Evolutionary conservation across 345 rosid genomes (phyloP), one percentile per base, ranked within the genome.

Genomic region (Moringa oleifera): DNA sequence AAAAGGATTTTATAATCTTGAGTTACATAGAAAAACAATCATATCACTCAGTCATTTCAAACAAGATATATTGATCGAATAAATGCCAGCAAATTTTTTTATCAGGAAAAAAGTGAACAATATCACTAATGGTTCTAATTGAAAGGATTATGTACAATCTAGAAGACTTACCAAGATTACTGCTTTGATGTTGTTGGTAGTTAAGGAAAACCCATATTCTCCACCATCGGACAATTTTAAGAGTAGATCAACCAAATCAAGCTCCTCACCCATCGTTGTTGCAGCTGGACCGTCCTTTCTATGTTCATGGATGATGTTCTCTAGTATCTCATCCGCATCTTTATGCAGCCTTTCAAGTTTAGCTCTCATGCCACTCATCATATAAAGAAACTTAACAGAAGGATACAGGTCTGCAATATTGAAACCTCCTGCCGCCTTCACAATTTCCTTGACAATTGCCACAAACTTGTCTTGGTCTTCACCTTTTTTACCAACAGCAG

Each of bases 281-380:
- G 18, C 20, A 7, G 0, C 62, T 46, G 25, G 8, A 1, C 15
- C 55, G 23, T 11, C 7, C 21, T 55, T 58, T 61, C 23, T 68
- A 12, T 74, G 79, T 23, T 78, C 83, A 5, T 24, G 13, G 16
- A 80, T 55, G 10, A 80, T 71, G 20, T 41, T 52, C 8, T 69
- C 73, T 31, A 78, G 62, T 25, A 55, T 18, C n/a, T 4, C 17
- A 24, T 71, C 75, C 0, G 7, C 18, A 18, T 53, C 22, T 18
- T 21, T 8, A 31, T 8, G 25, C 45, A 56, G 16, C 47, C 16
- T 65, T 20, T 41, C 12, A 0, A 50, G 13, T 23, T 23, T 59
- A 0, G 18, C 28, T 31, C 21, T 55, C 23, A 58, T 16, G 12
- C 57, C 57, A 8, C 15, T 59, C 0, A 59, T 25, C 45, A 23